phyloP scores from a whole-genome alignment of 2,329 filamentous ascomycete genomes.

The Beauveria pseudobassiana region DNA sequence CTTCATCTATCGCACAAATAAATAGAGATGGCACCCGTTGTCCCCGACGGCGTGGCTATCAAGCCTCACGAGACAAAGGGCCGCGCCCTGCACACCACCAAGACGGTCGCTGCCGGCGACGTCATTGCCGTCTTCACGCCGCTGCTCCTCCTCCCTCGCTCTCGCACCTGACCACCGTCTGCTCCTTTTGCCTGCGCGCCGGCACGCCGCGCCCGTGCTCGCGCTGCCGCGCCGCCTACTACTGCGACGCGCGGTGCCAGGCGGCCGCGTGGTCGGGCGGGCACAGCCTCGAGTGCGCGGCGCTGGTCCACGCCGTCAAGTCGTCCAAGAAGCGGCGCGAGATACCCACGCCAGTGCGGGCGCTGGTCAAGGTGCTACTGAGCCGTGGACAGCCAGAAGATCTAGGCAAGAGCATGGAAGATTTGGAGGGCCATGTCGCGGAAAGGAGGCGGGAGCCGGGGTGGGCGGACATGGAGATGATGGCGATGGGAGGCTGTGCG shows the following conservation, averaged over 20 bases:
- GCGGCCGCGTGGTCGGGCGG: slow-evolving; percentile 42
- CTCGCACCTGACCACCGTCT: slow-evolving; percentile 33
- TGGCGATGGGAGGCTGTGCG: slow-evolving; percentile 33
- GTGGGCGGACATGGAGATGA: slow-evolving; percentile 44
- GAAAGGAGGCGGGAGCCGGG: slow-evolving; percentile 26
- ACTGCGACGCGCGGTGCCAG: slow-evolving; percentile 50
- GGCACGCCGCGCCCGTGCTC: slow-evolving; percentile 36
- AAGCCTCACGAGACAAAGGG: slow-evolving; percentile 24
- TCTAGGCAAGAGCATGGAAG: slow-evolving; percentile 25
- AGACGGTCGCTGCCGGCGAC: slow-evolving; percentile 35
- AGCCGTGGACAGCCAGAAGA: slow-evolving; percentile 21
- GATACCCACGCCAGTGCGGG: slow-evolving; percentile 49
- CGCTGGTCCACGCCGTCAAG: slow-evolving; percentile 25
- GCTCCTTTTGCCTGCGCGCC: slow-evolving; percentile 40
- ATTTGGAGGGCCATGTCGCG: slow-evolving; percentile 40
- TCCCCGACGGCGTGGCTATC: background rate
- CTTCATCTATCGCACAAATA: too few species aligned
- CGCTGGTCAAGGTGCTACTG: slow-evolving; percentile 44
- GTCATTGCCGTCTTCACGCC: slow-evolving; percentile 37
- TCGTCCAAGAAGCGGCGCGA: slow-evolving; percentile 17
- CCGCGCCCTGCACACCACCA: slow-evolving; percentile 38
- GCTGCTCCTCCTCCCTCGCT: slow-evolving; percentile 40
- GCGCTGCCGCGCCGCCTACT: slow-evolving; percentile 44
- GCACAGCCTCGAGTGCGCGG: slow-evolving; percentile 49
- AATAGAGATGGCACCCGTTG: background rate